Evolutionary conservation across 495 filamentous ascomycete species (phyloP).

Genomic region (Diplogelasinospora grovesii): DNA sequence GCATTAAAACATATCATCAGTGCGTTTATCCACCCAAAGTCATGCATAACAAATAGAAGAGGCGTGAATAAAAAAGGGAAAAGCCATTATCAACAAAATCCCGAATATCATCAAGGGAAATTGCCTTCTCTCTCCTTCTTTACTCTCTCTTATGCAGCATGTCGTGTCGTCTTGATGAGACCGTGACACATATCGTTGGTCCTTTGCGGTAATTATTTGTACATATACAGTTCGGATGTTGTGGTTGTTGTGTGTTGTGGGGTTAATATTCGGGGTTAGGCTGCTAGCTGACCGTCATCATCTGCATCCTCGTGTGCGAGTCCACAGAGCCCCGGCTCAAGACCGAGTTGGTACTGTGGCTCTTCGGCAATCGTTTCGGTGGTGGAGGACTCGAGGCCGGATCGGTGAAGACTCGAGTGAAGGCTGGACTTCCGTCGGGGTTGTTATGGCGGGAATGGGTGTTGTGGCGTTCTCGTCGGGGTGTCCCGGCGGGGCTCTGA

Average conservation of each 20-base stretch:
- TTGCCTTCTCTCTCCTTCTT: slow-evolving; percentile 1
- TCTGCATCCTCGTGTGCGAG: slow-evolving; percentile 55
- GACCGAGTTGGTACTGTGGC: slow-evolving; percentile 45
- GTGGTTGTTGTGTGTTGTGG: slow-evolving; percentile 1
- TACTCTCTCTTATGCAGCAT: slow-evolving; percentile 2
- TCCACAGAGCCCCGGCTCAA: slow-evolving; percentile 43
- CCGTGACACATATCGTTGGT: not conserved
- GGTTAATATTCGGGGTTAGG: too few relatives aligned
- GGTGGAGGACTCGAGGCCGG: slow-evolving; percentile 39
- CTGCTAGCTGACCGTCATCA: slow-evolving; percentile 58
- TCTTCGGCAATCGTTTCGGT: slow-evolving; percentile 40
- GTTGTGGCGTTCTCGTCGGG: slow-evolving; percentile 30
- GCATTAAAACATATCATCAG: slow-evolving; percentile 5
- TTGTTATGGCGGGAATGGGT: too few relatives aligned
- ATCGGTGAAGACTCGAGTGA: slow-evolving; percentile 58
- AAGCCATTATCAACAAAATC: slow-evolving; percentile 7
- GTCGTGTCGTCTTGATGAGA: too few relatives aligned
- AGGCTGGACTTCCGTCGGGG: slow-evolving; percentile 50
- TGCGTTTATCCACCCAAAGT: slow-evolving; percentile 7
- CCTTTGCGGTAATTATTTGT: slow-evolving; percentile 9
- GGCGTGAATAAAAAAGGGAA: slow-evolving; percentile 1
- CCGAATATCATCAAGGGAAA: too few relatives aligned
- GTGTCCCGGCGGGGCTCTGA: slow-evolving; percentile 51
- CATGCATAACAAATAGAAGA: slow-evolving; percentile 1
- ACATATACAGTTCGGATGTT: slow-evolving; percentile 19